phyloP scores from a whole-genome alignment of 2,329 filamentous ascomycete species.

The Ophiocordyceps camponoti-saundersi region DNA sequence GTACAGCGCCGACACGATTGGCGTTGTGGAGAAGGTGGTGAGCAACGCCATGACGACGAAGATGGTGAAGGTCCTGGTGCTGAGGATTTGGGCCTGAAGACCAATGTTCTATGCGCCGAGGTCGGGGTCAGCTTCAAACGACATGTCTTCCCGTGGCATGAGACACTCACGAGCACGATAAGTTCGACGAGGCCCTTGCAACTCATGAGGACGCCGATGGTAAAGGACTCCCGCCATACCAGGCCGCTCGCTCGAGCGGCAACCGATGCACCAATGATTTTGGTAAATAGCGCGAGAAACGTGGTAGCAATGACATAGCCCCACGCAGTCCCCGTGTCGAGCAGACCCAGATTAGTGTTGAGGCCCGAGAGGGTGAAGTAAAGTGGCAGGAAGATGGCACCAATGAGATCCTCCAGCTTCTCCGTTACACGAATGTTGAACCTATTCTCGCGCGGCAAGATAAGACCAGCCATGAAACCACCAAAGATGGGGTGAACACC shows the following conservation, averaged over 20 bases:
- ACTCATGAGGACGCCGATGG: conserved; percentile 85
- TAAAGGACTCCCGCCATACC: conserved; percentile 77
- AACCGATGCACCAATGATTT: conserved; percentile 67
- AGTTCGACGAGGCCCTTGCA: conserved; percentile 91
- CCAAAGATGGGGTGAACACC: conserved; percentile 92
- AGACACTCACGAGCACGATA: conserved; percentile 61
- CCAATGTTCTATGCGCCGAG: conserved; percentile 42
- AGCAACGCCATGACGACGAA: conserved; percentile 89
- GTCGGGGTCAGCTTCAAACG: not conserved
- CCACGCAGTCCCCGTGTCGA: conserved; percentile 73
- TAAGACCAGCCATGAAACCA: conserved; percentile 74
- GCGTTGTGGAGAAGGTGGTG: conserved; percentile 72
- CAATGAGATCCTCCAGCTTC: conserved; percentile 85
- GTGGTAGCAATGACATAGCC: conserved; percentile 77
- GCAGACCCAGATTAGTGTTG: conserved; percentile 70
- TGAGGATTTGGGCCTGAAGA: conserved; percentile 66
- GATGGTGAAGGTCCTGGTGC: conserved; percentile 70
- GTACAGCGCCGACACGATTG: conserved; percentile 56
- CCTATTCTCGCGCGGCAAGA: conserved; percentile 77
- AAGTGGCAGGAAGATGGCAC: conserved; percentile 68
- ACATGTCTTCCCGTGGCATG: not conserved
- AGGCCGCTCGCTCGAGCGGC: conserved; percentile 62
- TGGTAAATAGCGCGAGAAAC: conserved; percentile 64
- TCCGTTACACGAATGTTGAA: conserved; percentile 85
- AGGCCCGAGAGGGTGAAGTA: conserved; percentile 90